Base-by-base conservation (phyloP, 2,329 filamentous ascomycete genomes). In the Thielaviopsis musarum region DNA sequence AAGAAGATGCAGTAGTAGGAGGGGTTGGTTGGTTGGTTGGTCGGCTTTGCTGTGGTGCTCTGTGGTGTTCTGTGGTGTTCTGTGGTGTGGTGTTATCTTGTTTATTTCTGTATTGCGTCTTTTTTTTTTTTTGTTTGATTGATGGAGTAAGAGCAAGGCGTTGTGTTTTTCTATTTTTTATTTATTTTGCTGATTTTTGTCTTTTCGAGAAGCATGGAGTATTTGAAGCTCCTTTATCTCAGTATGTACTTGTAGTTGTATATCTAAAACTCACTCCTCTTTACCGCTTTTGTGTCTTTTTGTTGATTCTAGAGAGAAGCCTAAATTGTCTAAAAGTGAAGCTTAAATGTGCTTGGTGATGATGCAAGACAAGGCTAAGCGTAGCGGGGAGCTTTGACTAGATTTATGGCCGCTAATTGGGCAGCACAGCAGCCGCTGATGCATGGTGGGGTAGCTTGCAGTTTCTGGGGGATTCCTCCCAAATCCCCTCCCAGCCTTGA, bases 1-100 rank as follows among this genome's bases (percentile, higher is more conserved):
- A 91, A 90, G 70, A 94, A 82, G 65, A 96, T 98, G 88, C 88
- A 89, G 62, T 78, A 67, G 68, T 34, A 5, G 38, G 55, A 55
- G 54, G 57, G 17, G 15, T 30, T n/a, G 10, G 52, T 17, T 21
- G 49, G 49, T n/a, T n/a, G n/a, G n/a, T n/a, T n/a, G n/a, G n/a
- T n/a, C n/a, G n/a, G n/a, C n/a, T 22, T 22, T 21, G 17, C 7
- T 22, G 48, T 22, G 9, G 49, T 21, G 7, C 12, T 24, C 21
- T 4, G 1, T 49, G 22, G 13, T 51, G 34, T n/a, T 26, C 13
- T 52, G 26, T 6, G 17, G 9, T 57, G 17, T 45, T 2, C 5
- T 45, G 13, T 15, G n/a, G n/a, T 10, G 2, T n/a, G 15, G 2
- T 45, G 13, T 45, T 45, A 9, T 34, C 10, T 34, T 34, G 6